Percentiles rank a stretch among this genome's conserved stretches.
Conservation (phyloP, 139 green algal species). For the Chlamydomonas sphaeroides region DNA sequence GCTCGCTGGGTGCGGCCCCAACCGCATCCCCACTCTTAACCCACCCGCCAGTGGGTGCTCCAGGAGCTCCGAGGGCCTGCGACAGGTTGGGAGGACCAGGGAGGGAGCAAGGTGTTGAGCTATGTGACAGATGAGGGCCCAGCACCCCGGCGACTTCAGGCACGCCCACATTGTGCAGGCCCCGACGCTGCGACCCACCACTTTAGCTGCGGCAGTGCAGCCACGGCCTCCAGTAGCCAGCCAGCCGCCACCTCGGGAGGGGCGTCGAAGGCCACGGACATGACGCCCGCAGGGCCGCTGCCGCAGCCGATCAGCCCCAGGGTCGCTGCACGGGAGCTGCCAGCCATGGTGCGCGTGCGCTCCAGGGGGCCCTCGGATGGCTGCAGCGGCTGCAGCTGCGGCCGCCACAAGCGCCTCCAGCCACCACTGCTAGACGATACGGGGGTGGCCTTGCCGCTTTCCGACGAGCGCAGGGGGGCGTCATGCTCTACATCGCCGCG, state of each 20-base stretch:
- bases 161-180: not conserved
- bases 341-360: too few relatives aligned
- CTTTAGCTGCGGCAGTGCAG: not conserved
- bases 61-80: not conserved
- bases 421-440: not conserved
- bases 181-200: not conserved
- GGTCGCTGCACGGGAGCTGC: too few relatives aligned
- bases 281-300: not conserved
- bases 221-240: not conserved
- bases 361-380: not conserved
- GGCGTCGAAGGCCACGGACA: not conserved
- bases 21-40: too few relatives aligned
- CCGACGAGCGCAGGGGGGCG: too few relatives aligned
- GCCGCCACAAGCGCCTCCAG: too few relatives aligned
- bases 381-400: not conserved
- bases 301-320: too few relatives aligned
- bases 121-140: not conserved
- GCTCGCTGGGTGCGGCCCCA: not conserved
- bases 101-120: not conserved
- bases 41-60: not conserved
- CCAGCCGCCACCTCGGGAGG: not conserved
- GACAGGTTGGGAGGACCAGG: not conserved
- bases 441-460: too few relatives aligned
- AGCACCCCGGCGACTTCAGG: not conserved
- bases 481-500: too few relatives aligned